phyloP scores from a whole-genome alignment of 176 grass and related monocot genomes.

The Neostapfia colusana region DNA sequence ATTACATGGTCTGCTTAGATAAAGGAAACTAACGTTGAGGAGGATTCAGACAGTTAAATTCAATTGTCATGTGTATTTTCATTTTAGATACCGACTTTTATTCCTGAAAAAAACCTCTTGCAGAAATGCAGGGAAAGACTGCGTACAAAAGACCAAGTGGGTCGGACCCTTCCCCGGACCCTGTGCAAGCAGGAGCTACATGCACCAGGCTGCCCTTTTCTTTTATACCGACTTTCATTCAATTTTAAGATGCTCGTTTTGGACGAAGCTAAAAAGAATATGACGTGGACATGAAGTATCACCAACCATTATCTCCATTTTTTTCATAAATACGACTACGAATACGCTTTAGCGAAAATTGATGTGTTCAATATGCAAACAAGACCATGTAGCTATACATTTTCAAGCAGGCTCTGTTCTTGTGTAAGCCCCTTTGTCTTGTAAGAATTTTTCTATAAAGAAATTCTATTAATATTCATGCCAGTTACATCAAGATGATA shows the following conservation, averaged over 20 bases:
- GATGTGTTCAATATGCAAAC: background rate
- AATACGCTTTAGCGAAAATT: background rate
- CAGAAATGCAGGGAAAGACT: too few relatives aligned
- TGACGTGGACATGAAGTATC: background rate
- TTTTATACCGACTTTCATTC: background rate
- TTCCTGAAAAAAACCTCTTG: too few relatives aligned
- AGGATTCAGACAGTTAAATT: background rate
- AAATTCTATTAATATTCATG: too few relatives aligned
- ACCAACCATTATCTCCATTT: background rate
- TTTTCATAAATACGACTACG: conserved; percentile 1
- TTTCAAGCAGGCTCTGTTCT: conserved; percentile 6
- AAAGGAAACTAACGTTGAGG: too few relatives aligned
- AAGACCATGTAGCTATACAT: background rate
- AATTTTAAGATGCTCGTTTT: background rate
- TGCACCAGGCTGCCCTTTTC: too few relatives aligned
- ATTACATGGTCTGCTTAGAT: too few relatives aligned
- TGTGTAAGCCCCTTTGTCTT: background rate
- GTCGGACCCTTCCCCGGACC: too few relatives aligned
- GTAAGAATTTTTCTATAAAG: too few relatives aligned
- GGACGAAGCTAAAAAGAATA: background rate
- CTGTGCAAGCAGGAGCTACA: too few relatives aligned
- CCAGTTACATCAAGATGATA: too few relatives aligned
- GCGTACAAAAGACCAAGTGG: too few relatives aligned
- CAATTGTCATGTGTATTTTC: background rate
- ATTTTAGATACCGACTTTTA: background rate